Evolutionary conservation across 2,329 filamentous ascomycete species (phyloP).

Genomic region (Hypomyces rosellus): DNA sequence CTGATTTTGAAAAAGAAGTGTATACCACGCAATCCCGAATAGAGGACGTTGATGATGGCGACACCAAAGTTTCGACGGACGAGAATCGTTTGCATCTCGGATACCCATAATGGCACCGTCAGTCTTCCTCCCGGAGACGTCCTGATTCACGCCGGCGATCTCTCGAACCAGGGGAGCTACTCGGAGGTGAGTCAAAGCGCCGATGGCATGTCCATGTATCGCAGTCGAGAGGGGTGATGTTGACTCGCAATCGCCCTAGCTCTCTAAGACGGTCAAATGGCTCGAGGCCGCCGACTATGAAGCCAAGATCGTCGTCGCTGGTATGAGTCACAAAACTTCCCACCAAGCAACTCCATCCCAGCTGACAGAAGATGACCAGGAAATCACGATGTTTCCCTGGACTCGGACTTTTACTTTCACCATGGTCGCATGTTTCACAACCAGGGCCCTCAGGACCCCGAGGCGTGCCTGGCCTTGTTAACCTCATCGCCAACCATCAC

Average conservation of each 20-base stretch:
- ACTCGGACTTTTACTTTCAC: slow-evolving; percentile 52
- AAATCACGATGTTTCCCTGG: slow-evolving; percentile 70
- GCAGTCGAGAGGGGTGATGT: not conserved
- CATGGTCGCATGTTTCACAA: slow-evolving; percentile 52
- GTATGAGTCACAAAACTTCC: slow-evolving; percentile 30
- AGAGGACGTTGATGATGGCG: slow-evolving; percentile 9
- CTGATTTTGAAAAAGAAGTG: not conserved
- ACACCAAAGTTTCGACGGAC: slow-evolving; percentile 36
- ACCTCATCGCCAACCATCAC: slow-evolving; percentile 49
- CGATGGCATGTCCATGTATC: not conserved
- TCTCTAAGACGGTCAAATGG: slow-evolving; percentile 60
- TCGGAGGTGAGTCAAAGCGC: slow-evolving; percentile 36
- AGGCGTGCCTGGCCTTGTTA: slow-evolving; percentile 49
- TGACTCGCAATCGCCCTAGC: slow-evolving; percentile 20
- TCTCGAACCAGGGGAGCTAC: slow-evolving; percentile 65
- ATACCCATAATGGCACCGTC: slow-evolving; percentile 63
- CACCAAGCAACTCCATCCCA: not conserved
- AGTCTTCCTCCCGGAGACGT: slow-evolving; percentile 67
- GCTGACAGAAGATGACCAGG: slow-evolving; percentile 36
- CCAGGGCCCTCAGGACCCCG: slow-evolving; percentile 45
- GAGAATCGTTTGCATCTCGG: slow-evolving; percentile 68
- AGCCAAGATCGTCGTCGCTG: slow-evolving; percentile 63
- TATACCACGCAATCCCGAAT: not conserved
- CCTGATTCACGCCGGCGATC: slow-evolving; percentile 68
- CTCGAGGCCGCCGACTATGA: slow-evolving; percentile 62